Evolutionary conservation across 305 asterid genomes (phyloP), one percentile per base, ranked within the genome.

Genomic region (Ajuga reptans): DNA sequence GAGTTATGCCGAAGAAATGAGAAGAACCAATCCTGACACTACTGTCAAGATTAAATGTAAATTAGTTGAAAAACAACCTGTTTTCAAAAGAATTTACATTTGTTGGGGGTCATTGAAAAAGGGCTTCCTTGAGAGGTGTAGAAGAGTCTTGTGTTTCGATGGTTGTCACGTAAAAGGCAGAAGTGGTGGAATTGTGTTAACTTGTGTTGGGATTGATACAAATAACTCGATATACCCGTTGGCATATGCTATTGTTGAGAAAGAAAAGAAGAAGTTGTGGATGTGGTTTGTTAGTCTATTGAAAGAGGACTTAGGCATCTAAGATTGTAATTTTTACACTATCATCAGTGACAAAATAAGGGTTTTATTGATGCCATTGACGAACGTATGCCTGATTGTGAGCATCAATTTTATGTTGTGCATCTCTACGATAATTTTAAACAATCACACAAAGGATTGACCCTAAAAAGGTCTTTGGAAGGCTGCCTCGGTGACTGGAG

Each of bases 221-320:
- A 67, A 67, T 8, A 53, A 67, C 3, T 34, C 8, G 3, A 36
- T 34, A 1, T 67, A 51, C 11, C 53, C 24, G 2, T 16, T 67
- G 16, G 63, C 72, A 9, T 52, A 53, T 67, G 72, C 31, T n/a
- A 11, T 68, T 5, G 64, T 68, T 0, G 64, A 68, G 37, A 10
- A 68, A 67, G 3, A 31, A 16, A 37, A 34, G 10, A 42, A 42
- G 14, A 42, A 42, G 8, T 42, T 1, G 1, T 42, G 49, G 49
- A 6, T 42, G 12, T 42, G 49, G 49, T 42, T 9, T 42, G 14
- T 42, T 1, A 8, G 8, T 3, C 10, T 42, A 2, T 8, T 42
- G 5, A 7, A 3, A 3, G 10, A 42, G 49, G 2, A 42, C 14
- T 9, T 42, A 11, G 2, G 8, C 1, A 42, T 42, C 0, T 1